Percentiles rank a stretch among this genome's conserved stretches.
These are phyloP conservation scores for Pythium apleroticum DNA, from an alignment of 352 stramenopile species.

Conservation along the genomic window DNA sequence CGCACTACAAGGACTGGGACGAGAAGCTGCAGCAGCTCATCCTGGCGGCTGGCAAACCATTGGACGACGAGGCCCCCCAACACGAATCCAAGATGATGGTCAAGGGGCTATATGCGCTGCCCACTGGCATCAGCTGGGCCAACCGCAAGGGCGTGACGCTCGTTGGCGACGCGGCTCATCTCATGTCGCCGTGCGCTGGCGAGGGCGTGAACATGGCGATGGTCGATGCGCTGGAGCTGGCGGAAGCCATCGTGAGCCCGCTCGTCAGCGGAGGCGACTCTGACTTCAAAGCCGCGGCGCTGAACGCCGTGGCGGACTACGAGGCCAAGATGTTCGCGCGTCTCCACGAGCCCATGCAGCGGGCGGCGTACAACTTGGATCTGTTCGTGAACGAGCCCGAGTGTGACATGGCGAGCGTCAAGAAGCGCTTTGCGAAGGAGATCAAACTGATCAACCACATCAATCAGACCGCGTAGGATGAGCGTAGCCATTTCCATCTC, in stretches of 20 bases:
- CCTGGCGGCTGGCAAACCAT: neutral
- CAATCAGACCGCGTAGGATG: neutral
- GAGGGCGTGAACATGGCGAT: conserved; percentile 37
- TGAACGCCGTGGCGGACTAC: conserved; percentile 7
- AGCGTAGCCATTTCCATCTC: neutral
- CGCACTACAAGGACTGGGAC: conserved; percentile 22
- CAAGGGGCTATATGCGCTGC: conserved; percentile 18
- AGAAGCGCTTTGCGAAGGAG: neutral
- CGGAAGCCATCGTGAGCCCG: neutral
- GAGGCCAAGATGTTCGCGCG: conserved; percentile 22
- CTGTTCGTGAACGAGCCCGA: conserved; percentile 15
- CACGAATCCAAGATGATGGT: conserved; percentile 8
- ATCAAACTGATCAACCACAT: too few species aligned
- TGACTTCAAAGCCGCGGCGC: conserved; percentile 1
- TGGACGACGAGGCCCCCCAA: neutral
- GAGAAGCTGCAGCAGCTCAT: conserved; percentile 11
- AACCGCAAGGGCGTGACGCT: conserved; percentile 28
- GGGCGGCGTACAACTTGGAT: conserved; percentile 17
- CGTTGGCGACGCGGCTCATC: conserved; percentile 35
- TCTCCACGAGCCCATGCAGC: conserved; percentile 1
- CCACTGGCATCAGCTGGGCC: conserved; percentile 13
- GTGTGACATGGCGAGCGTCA: neutral
- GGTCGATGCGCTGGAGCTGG: conserved; percentile 28
- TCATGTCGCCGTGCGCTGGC: conserved; percentile 39
- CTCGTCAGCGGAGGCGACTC: neutral